These are phyloP conservation scores for Geotrichum histeridarum DNA, from an alignment of 1,139 yeast genomes.

Conservation along the genomic window DNA sequence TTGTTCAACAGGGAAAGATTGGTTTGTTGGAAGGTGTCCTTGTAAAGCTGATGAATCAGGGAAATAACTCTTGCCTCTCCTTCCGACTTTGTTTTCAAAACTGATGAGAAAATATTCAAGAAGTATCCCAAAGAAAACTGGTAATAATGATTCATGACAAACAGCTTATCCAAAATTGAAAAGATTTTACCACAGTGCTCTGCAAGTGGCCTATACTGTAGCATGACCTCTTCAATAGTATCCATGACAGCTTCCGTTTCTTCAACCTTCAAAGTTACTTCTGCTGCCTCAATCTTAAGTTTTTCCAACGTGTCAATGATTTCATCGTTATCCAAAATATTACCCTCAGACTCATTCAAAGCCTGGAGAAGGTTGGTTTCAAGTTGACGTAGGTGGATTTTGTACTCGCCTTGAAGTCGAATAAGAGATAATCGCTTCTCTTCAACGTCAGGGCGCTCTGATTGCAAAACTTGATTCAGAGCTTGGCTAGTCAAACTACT, in stretches of 20 bases:
- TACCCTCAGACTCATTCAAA: conserved; percentile 55
- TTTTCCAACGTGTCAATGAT: conserved; percentile 57
- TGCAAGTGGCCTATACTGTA: conserved; percentile 51
- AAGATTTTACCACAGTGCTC: conserved; percentile 50
- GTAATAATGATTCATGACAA: conserved; percentile 48
- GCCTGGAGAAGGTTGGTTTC: conserved; percentile 60
- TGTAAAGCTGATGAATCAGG: conserved; percentile 42
- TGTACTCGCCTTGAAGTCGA: conserved; percentile 56
- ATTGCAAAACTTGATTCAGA: conserved; percentile 51
- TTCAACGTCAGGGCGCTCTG: conserved; percentile 65
- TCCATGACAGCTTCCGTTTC: conserved; percentile 53
- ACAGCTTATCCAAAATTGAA: conserved; percentile 44
- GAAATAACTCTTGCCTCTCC: conserved; percentile 28
- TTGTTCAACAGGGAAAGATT: conserved; percentile 48
- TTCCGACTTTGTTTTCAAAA: conserved; percentile 34
- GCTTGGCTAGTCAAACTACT: conserved; percentile 62
- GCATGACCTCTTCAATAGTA: conserved; percentile 48
- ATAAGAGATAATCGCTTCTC: conserved; percentile 50
- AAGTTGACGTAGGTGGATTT: conserved; percentile 48
- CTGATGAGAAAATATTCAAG: conserved; percentile 40
- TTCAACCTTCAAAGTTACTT: conserved; percentile 49
- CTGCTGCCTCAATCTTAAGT: conserved; percentile 58
- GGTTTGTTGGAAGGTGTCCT: conserved; percentile 45
- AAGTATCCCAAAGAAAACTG: conserved; percentile 53
- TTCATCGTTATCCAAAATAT: conserved; percentile 62